Conservation (phyloP, 2,329 filamentous ascomycete genomes). For the Colletotrichum endophyticum region DNA sequence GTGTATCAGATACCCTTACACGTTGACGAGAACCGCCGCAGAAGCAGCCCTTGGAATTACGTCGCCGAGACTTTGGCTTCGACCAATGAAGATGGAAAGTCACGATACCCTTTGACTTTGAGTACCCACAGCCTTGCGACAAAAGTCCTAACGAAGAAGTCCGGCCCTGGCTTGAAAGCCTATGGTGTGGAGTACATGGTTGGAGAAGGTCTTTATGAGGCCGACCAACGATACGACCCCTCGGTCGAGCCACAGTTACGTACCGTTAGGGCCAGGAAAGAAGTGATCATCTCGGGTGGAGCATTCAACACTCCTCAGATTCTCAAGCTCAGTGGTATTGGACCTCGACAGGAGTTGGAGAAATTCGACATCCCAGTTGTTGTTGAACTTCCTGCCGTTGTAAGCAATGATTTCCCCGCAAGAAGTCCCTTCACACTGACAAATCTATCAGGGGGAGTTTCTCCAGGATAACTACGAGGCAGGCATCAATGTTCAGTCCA, state of each 20-base stretch:
- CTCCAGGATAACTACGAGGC: slow-evolving; percentile 46
- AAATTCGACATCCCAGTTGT: slow-evolving; percentile 46
- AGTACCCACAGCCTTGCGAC: slow-evolving; percentile 39
- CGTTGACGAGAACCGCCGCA: not conserved
- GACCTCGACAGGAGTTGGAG: slow-evolving; percentile 43
- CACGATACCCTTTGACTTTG: slow-evolving; percentile 42
- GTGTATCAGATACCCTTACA: not conserved
- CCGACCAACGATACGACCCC: slow-evolving; percentile 38
- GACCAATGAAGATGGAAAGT: not conserved
- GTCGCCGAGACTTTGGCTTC: not conserved
- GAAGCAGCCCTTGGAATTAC: not conserved
- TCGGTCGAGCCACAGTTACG: not conserved
- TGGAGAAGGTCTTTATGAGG: slow-evolving; percentile 49
- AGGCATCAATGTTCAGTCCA: slow-evolving; percentile 14
- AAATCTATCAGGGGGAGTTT: not conserved
- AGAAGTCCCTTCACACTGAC: not conserved
- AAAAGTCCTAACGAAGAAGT: slow-evolving; percentile 35
- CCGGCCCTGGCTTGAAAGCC: not conserved
- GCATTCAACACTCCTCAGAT: slow-evolving; percentile 59
- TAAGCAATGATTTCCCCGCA: not conserved
- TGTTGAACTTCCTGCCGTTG: slow-evolving; percentile 61
- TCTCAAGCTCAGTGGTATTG: slow-evolving; percentile 54
- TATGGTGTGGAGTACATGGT: slow-evolving; percentile 51
- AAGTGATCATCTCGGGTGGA: slow-evolving; percentile 56
- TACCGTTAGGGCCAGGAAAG: slow-evolving; percentile 39